Evolutionary conservation across 2,329 filamentous ascomycete genomes (phyloP).

Genomic region (Boeremia exigua): DNA sequence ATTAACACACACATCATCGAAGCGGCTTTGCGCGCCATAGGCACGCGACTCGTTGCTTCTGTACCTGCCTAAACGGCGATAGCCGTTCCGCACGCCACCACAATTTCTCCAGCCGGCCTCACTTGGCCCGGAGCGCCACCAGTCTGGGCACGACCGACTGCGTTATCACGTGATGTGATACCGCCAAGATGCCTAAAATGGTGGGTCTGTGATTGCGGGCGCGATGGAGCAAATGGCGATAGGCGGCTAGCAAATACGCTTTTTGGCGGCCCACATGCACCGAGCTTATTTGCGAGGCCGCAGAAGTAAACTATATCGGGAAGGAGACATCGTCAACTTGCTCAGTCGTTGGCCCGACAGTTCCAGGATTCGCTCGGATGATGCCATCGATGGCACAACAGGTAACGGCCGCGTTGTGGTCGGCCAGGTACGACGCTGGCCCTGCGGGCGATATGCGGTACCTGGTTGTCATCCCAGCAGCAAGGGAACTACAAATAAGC

Average conservation of each 20-base stretch:
- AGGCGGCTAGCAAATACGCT: conserved; percentile 29
- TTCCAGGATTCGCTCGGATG: conserved; percentile 17
- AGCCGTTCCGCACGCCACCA: conserved; percentile 11
- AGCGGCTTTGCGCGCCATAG: conserved; percentile 10
- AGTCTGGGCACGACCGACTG: conserved; percentile 17
- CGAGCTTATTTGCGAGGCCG: conserved; percentile 33
- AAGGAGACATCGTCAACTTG: conserved; percentile 26
- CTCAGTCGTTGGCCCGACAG: conserved; percentile 4
- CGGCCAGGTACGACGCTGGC: conserved; percentile 22
- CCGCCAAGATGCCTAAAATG: conserved; percentile 27
- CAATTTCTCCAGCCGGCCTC: conserved; percentile 5
- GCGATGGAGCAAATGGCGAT: conserved; percentile 26
- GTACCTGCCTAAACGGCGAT: conserved; percentile 15
- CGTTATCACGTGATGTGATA: conserved; percentile 12
- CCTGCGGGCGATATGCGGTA: conserved; percentile 18
- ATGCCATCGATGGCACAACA: conserved; percentile 26
- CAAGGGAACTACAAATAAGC: conserved; percentile 31
- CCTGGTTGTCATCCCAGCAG: conserved; percentile 17
- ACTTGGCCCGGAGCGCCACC: conserved; percentile 18
- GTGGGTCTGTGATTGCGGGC: conserved; percentile 17
- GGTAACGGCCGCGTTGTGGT: conserved; percentile 10
- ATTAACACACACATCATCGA: conserved; percentile 4
- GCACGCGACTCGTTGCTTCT: conserved; percentile 2
- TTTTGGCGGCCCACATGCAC: conserved; percentile 27
- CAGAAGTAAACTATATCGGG: conserved; percentile 25